A percentile compares a stretch with the other conserved stretches of the same genome.
Conservation (phyloP, 129 eudicot species). For the Daucus carota region DNA sequence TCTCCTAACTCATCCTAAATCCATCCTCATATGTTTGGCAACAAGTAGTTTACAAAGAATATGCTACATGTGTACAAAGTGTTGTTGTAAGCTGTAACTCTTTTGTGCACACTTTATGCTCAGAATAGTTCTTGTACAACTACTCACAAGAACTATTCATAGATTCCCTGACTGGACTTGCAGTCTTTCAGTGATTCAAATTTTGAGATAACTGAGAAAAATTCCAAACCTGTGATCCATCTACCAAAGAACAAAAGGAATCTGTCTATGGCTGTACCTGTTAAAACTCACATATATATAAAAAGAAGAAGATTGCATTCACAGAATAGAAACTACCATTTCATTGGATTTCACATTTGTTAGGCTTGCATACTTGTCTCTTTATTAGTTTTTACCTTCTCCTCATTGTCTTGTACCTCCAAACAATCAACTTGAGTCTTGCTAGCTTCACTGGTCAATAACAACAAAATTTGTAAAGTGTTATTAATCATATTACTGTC, state of each 20-base stretch:
- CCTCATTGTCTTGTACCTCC: not conserved
- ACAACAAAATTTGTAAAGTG: not conserved
- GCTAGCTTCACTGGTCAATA: not conserved
- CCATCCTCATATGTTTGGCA: not conserved
- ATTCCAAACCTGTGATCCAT: conserved; percentile 5
- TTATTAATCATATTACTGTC: not conserved
- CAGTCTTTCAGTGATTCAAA: not conserved
- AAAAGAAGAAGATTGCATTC: conserved; percentile 1
- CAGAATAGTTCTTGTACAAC: conserved; percentile 3
- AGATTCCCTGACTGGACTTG: not conserved
- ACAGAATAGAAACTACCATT: not conserved
- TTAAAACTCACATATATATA: not conserved
- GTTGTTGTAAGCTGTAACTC: not conserved
- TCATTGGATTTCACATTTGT: not conserved
- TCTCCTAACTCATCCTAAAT: not conserved
- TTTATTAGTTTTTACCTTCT: not conserved
- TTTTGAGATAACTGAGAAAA: not conserved
- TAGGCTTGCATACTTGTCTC: not conserved
- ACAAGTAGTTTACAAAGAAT: not conserved
- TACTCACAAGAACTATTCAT: not conserved
- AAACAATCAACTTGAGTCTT: not conserved
- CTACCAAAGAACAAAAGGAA: not conserved
- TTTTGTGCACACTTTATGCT: not conserved
- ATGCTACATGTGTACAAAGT: not conserved
- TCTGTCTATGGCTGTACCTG: not conserved